These are phyloP conservation scores for Mycena epipterygia DNA, from an alignment of 768 basidiomycete species.

Conservation along the genomic window DNA sequence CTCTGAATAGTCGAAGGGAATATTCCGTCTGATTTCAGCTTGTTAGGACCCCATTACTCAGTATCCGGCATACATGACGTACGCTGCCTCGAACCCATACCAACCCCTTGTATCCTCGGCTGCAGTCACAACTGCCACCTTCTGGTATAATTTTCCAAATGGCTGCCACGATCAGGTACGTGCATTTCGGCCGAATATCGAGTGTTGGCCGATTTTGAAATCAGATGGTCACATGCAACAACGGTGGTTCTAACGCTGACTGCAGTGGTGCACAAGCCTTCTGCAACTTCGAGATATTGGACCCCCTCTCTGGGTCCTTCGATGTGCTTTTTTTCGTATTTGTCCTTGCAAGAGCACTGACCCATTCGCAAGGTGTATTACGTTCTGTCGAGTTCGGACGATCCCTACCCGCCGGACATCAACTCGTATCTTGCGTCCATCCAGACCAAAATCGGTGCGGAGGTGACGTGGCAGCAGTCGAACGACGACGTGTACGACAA, in stretches of 20 bases:
- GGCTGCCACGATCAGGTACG: conserved; percentile 67
- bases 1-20: not conserved
- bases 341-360: no score
- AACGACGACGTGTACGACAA: conserved; percentile 59
- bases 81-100: conserved; percentile 69
- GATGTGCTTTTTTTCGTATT: conserved; percentile 54
- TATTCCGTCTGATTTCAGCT: conserved; percentile 32
- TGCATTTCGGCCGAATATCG: not conserved
- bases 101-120: conserved; percentile 63
- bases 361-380: conserved; percentile 65
- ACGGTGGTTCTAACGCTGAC: conserved; percentile 57
- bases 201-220: not conserved
- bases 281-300: conserved; percentile 70
- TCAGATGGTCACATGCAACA: conserved; percentile 71
- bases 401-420: conserved; percentile 64
- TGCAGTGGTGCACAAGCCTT: conserved; percentile 70
- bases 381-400: conserved; percentile 56
- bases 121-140: conserved; percentile 54
- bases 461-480: conserved; percentile 55
- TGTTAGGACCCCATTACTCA: conserved; percentile 41
- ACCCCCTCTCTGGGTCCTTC: conserved; percentile 66
- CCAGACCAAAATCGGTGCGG: conserved; percentile 57
- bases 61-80: conserved; percentile 70
- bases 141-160: conserved; percentile 53
- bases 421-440: conserved; percentile 46